These are phyloP conservation scores for Podosphaera aphanis DNA, from an alignment of 2,329 filamentous ascomycete genomes.

Conservation along the genomic window DNA sequence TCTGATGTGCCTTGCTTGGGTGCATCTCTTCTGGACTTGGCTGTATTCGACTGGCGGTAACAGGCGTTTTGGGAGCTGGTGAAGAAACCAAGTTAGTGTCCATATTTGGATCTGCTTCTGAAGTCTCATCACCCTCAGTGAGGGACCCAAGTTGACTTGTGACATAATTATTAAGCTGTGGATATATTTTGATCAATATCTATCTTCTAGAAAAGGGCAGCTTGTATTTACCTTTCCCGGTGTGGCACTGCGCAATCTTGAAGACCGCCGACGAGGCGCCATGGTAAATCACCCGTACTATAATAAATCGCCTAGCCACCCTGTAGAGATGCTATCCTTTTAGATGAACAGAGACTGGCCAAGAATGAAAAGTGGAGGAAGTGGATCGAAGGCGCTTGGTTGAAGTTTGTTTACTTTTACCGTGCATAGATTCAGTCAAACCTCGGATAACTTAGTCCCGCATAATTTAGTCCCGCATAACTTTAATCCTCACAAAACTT, in stretches of 20 bases:
- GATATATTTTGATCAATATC: not conserved
- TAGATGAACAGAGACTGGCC: too few species aligned
- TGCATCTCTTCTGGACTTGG: conserved; percentile 71
- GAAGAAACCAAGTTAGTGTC: conserved; percentile 8
- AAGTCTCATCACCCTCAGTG: conserved; percentile 14
- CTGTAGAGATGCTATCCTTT: too few species aligned
- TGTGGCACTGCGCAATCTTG: conserved; percentile 13
- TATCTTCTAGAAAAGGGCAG: not conserved
- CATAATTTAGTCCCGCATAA: too few species aligned
- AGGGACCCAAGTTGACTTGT: conserved; percentile 8
- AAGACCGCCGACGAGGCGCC: conserved; percentile 15
- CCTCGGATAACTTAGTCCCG: too few species aligned
- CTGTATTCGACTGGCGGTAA: conserved; percentile 39
- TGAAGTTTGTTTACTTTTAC: too few species aligned
- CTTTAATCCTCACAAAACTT: too few species aligned
- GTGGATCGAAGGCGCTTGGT: too few species aligned
- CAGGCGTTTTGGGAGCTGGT: conserved; percentile 28
- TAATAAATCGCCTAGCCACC: too few species aligned
- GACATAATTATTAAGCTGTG: conserved; percentile 3
- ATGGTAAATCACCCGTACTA: not conserved
- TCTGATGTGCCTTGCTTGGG: conserved; percentile 56
- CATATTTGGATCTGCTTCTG: conserved; percentile 6
- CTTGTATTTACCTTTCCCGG: conserved; percentile 11
- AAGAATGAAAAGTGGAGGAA: not conserved
- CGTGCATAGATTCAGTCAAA: too few species aligned